Evolutionary conservation across 768 basidiomycete genomes (phyloP).

Genomic region (Scleroderma bovista): DNA sequence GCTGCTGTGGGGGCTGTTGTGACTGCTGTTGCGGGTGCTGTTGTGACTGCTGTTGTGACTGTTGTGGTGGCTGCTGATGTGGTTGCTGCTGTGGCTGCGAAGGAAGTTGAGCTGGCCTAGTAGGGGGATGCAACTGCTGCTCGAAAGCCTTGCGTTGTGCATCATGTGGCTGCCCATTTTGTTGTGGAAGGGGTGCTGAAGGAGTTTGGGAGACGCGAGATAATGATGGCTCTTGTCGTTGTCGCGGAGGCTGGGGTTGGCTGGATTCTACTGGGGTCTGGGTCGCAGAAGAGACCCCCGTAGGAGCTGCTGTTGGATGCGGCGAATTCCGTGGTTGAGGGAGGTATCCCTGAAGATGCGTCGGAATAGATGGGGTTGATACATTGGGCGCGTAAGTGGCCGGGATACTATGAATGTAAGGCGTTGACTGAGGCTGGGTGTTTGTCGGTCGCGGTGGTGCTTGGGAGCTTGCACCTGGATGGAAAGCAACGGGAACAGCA

Average conservation of each 20-base stretch:
- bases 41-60: neutral
- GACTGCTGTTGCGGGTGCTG: neutral
- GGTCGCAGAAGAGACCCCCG: neutral
- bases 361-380: neutral
- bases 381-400: neutral
- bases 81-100: neutral
- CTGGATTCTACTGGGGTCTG: neutral
- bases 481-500: neutral
- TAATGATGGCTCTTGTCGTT: neutral
- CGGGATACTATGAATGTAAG: neutral
- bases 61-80: neutral
- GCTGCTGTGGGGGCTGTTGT: conserved; percentile 3
- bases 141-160: neutral
- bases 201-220: neutral
- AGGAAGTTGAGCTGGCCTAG: neutral
- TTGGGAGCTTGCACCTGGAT: neutral
- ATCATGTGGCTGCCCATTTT: neutral
- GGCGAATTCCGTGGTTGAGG: neutral
- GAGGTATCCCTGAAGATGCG: neutral
- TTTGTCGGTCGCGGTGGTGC: neutral
- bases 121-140: neutral
- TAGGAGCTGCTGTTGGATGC: neutral
- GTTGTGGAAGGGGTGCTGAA: neutral
- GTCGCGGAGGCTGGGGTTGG: neutral
- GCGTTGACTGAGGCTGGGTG: neutral